phyloP scores from a whole-genome alignment of 176 grass and related monocot genomes.

The Elaeis guineensis region DNA sequence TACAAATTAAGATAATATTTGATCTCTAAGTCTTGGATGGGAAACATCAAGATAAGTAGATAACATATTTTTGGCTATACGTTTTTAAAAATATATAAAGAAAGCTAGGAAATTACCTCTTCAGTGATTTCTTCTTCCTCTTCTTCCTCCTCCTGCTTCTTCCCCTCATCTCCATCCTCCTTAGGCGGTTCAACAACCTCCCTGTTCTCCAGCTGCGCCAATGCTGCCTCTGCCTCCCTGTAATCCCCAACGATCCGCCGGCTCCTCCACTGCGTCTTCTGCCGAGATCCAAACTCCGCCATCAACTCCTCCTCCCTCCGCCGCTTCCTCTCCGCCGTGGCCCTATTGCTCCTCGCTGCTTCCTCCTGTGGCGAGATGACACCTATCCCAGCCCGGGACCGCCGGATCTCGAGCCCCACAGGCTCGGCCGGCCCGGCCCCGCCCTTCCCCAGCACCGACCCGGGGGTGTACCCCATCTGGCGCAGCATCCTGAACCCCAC shows the following conservation, averaged over 20 bases:
- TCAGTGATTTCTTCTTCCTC: constrained; percentile 74
- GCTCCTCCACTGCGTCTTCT: constrained; percentile 60
- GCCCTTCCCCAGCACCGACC: constrained; percentile 21
- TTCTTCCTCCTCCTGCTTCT: constrained; percentile 41
- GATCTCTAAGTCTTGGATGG: too few relatives aligned
- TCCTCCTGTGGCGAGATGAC: constrained; percentile 17
- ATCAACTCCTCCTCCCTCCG: constrained; percentile 41
- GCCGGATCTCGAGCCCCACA: constrained; percentile 65
- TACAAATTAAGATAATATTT: too few relatives aligned
- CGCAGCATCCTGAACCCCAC: constrained; percentile 81
- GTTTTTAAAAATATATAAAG: too few relatives aligned
- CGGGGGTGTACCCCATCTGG: constrained; percentile 66
- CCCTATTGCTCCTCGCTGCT: constrained; percentile 23
- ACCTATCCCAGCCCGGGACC: constrained; percentile 55
- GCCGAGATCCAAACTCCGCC: constrained; percentile 60
- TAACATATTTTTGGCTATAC: too few relatives aligned
- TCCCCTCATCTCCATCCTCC: constrained; percentile 1
- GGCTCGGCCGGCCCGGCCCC: constrained; percentile 36
- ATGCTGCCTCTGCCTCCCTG: constrained; percentile 53
- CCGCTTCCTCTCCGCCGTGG: constrained; percentile 32
- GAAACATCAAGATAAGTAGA: too few relatives aligned
- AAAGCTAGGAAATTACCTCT: constrained; percentile 37
- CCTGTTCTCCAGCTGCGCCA: constrained; percentile 62
- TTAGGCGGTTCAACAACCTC: constrained; percentile 33
- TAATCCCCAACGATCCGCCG: constrained; percentile 48